Evolutionary conservation across 179 eudicot species (phyloP), one percentile per base, ranked within the genome.

Genomic region (Spinacia oleracea): DNA sequence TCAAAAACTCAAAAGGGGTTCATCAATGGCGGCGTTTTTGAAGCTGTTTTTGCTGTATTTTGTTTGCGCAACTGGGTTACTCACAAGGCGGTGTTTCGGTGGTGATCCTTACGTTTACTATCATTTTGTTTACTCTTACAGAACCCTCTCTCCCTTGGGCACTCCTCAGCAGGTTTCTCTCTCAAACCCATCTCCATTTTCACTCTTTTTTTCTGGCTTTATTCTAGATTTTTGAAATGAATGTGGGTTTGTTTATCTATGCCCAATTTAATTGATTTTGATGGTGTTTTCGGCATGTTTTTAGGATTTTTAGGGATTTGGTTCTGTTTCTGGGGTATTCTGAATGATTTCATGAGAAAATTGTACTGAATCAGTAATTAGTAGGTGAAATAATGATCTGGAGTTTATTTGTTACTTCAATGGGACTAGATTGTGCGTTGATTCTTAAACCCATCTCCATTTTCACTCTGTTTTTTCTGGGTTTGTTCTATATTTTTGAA

Each of bases 71-170:
- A 15, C 78, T 83, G 80, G 79, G 38, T 48, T 87, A 38, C 46
- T 89, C 7, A 64, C 68, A 1, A 81, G 69, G 3, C 66, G 81
- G 50, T 86, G 90, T 76, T 89, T 85, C 6, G 83, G 83, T 27
- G 91, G 56, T 2, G 97, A 91, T 78, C 91, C 91, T 10, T 79
- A 45, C 73, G 82, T 48, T 25, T 25, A 80, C 68, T 85, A 73
- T 51, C 48, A 81, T 3, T 87, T 93, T 73, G 87, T 83, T 62
- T 82, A 84, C 77, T 84, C 98, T 77, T 93, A 92, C 84, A 88
- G 88, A 72, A 89, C 89, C 48, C 88, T 85, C 50, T 90, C 97
- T 79, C 95, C 98, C 46, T 86, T 93, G 78, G 98, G 95, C 66
- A 85, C 88, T 71, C 83, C 90, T 73, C 97, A 92, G 74, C 92